Conservation (phyloP, 352 stramenopile species). For the Pythium aphanidermatum region DNA sequence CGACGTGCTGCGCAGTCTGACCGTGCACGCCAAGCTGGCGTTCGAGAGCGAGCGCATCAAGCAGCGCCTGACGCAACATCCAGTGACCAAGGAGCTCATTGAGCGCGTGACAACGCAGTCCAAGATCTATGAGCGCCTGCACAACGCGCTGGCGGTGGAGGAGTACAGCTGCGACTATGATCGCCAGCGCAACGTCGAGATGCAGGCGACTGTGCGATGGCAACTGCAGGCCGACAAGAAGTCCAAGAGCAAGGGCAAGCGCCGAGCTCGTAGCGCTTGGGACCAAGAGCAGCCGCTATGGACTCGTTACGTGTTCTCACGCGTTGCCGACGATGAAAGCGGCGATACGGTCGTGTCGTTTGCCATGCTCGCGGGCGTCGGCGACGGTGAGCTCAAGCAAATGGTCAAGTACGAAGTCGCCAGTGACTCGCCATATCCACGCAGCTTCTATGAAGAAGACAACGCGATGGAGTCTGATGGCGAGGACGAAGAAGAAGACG, state of each 20-base stretch:
- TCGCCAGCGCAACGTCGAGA: conserved; percentile 47
- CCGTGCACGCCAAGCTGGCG: conserved; percentile 46
- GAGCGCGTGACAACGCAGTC: conserved; percentile 39
- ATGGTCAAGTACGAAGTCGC: conserved; percentile 58
- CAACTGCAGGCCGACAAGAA: conserved; percentile 19
- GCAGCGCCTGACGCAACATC: conserved; percentile 52
- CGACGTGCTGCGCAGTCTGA: conserved; percentile 58
- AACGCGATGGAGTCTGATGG: conserved; percentile 25
- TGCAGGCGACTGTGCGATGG: conserved; percentile 53
- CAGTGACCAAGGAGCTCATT: conserved; percentile 54
- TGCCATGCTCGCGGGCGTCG: conserved; percentile 32
- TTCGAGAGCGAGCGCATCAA: conserved; percentile 66
- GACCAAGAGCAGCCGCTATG: conserved; percentile 30
- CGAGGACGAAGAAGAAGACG: conserved; percentile 13
- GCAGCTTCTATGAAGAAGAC: conserved; percentile 67
- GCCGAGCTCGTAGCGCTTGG: conserved; percentile 18
- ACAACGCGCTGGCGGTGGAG: conserved; percentile 35
- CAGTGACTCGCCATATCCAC: conserved; percentile 48
- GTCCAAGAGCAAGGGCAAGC: conserved; percentile 32
- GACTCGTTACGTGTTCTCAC: conserved; percentile 46
- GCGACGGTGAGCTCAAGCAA: conserved; percentile 30
- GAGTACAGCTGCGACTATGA: conserved; percentile 64
- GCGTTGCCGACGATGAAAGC: conserved; percentile 17
- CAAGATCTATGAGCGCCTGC: conserved; percentile 40
- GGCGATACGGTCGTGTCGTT: conserved; percentile 44